Evolutionary conservation across 257 asterid species (phyloP), one percentile per base, ranked within the genome.

Genomic region (Scutellaria baicalensis): DNA sequence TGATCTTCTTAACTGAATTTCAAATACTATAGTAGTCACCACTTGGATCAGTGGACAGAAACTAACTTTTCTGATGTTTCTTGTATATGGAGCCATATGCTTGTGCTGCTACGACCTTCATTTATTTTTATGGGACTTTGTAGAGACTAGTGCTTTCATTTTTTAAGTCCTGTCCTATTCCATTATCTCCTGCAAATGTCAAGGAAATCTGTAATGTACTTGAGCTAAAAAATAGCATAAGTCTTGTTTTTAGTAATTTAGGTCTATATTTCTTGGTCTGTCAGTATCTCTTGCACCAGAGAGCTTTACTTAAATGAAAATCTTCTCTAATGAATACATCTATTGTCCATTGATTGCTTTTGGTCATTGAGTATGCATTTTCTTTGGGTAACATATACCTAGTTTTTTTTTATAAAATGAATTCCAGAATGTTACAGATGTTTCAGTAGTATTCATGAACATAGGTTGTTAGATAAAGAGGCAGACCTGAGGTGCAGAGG

Each of bases 11-110:
- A 27, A 45, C 35, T 68, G 14, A 65, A 38, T 54, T 50, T 14
- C 31, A 1, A 31, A 21, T 55, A 11, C 48, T 16, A 11, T 35
- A 21, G 9, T 35, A 21, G 9, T 35, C 16, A 69, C 40, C 40
- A 31, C 35, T 45, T 10, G 20, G 55, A 47, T 52, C 69, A 59
- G 54, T 74, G 49, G 69, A 69, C 63, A 73, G 74, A 68, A 64
- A 1, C 23, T 52, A 65, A 71, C 27, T 21, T 36, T 36, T 16
- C 9, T 72, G 72, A 45, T 38, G 65, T 39, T 64, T 48, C 33
- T 65, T 65, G 57, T 59, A 57, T 38, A 33, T 31, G 23, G 66
- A 2, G 39, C 48, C 62, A n/a, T 50, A 36, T 50, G 66, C 54
- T 42, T 59, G 13, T 78, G 68, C 59, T 36, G 51, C 49, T 66